Evolutionary conservation across 352 stramenopile species (phyloP).

Genomic region (Phytophthora sansomeana): DNA sequence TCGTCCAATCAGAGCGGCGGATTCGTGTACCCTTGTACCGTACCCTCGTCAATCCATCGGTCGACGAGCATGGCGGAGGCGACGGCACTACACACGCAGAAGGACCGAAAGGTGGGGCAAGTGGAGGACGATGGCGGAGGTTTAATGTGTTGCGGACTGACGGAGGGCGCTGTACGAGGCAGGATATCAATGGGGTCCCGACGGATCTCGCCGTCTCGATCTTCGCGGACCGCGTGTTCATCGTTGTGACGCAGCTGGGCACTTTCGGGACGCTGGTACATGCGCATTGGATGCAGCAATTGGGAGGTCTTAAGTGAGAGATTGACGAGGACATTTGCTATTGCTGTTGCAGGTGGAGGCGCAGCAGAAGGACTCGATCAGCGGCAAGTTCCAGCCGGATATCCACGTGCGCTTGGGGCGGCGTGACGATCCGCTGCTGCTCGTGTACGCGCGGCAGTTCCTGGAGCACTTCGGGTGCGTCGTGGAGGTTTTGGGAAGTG

Average conservation of each 20-base stretch:
- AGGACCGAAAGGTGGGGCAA: slow-evolving; percentile 42
- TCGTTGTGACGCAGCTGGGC: slow-evolving; percentile 79
- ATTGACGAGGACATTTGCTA: slow-evolving; percentile 1
- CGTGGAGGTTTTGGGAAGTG: too few relatives aligned
- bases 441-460: slow-evolving; percentile 87
- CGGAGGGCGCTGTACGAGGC: slow-evolving; percentile 4
- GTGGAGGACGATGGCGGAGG: background rate
- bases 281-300: background rate
- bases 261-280: slow-evolving; percentile 84
- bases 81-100: slow-evolving; percentile 54
- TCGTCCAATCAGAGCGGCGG: slow-evolving; percentile 28
- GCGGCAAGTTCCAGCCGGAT: slow-evolving; percentile 77
- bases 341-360: slow-evolving; percentile 62
- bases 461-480: slow-evolving; percentile 86
- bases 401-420: slow-evolving; percentile 81
- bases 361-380: slow-evolving; percentile 79
- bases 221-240: slow-evolving; percentile 86
- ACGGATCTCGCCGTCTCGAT: slow-evolving; percentile 82
- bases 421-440: slow-evolving; percentile 81
- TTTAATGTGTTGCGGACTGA: background rate
- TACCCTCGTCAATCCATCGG: too few relatives aligned
- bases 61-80: slow-evolving; percentile 22
- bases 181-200: slow-evolving; percentile 79
- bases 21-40: too few relatives aligned
- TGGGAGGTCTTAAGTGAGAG: too few relatives aligned